These are phyloP conservation scores for Aspergillus persii DNA, from an alignment of 2,329 filamentous ascomycete genomes.

Conservation along the genomic window DNA sequence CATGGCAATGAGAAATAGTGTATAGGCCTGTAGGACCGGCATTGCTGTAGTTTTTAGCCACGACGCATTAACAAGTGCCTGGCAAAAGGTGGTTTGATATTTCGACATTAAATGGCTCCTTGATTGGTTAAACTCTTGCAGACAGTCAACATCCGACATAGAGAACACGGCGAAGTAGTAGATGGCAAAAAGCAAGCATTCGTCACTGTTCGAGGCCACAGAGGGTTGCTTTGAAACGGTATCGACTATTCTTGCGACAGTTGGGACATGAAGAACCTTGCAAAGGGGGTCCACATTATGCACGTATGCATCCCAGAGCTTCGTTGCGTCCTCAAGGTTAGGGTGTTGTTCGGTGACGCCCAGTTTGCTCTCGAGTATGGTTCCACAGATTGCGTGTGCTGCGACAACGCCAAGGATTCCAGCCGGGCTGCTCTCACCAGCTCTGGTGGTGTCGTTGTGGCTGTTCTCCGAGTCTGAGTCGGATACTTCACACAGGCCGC, in stretches of 20 bases:
- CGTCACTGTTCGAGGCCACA: constrained; percentile 26
- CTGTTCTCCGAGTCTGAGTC: constrained; percentile 16
- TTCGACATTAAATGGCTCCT: constrained; percentile 2
- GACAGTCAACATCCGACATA: constrained; percentile 14
- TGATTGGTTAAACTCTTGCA: not conserved
- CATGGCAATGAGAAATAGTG: constrained; percentile 24
- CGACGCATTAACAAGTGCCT: constrained; percentile 18
- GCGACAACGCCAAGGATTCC: not conserved
- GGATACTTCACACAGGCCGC: constrained; percentile 23
- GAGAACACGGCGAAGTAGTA: constrained; percentile 21
- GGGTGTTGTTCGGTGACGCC: constrained; percentile 29
- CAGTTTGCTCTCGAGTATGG: constrained; percentile 2
- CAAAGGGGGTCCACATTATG: constrained; percentile 72
- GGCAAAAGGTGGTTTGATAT: constrained; percentile 7
- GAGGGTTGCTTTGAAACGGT: constrained; percentile 51
- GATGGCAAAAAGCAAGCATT: constrained; percentile 36
- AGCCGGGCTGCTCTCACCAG: not conserved
- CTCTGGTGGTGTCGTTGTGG: not conserved
- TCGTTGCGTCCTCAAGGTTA: constrained; percentile 50
- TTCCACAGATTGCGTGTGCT: not conserved
- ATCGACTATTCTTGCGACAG: constrained; percentile 63
- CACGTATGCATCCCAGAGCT: constrained; percentile 72
- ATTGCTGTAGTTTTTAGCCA: constrained; percentile 17
- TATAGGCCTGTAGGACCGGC: constrained; percentile 15
- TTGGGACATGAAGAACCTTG: constrained; percentile 71